Percentiles rank a stretch among this genome's conserved stretches.
Evolutionary conservation across 305 asterid species (phyloP).

Genomic region (Solanum hybrid): DNA sequence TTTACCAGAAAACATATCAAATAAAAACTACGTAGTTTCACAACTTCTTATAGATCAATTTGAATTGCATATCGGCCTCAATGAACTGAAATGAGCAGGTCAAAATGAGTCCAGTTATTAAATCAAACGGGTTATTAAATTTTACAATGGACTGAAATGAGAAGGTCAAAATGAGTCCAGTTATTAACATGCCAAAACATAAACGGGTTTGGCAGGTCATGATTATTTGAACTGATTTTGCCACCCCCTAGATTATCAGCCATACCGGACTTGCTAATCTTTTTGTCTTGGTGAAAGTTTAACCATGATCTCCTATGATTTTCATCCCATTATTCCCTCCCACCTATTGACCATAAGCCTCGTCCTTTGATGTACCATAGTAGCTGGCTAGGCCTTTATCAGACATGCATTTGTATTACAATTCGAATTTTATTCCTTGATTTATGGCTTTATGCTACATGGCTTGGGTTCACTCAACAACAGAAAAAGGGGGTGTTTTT

Average conservation of each 20-base stretch:
- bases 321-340: background rate
- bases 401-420: background rate
- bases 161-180: background rate
- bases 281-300: background rate
- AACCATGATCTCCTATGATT: background rate
- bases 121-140: too few relatives aligned
- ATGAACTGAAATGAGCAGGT: background rate
- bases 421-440: background rate
- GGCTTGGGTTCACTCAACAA: background rate
- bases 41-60: too few relatives aligned
- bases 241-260: background rate
- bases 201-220: background rate
- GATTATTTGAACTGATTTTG: background rate
- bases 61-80: background rate
- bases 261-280: background rate
- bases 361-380: background rate
- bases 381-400: background rate
- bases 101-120: background rate
- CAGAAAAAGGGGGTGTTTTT: background rate
- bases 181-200: background rate
- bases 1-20: background rate
- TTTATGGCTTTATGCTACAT: background rate
- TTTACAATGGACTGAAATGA: background rate
- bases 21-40: background rate
- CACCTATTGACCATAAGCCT: background rate